Percentiles rank a stretch among this genome's conserved stretches.
These are phyloP conservation scores for Colletotrichum sojae DNA, from an alignment of 2,329 filamentous ascomycete genomes.

Conservation along the genomic window DNA sequence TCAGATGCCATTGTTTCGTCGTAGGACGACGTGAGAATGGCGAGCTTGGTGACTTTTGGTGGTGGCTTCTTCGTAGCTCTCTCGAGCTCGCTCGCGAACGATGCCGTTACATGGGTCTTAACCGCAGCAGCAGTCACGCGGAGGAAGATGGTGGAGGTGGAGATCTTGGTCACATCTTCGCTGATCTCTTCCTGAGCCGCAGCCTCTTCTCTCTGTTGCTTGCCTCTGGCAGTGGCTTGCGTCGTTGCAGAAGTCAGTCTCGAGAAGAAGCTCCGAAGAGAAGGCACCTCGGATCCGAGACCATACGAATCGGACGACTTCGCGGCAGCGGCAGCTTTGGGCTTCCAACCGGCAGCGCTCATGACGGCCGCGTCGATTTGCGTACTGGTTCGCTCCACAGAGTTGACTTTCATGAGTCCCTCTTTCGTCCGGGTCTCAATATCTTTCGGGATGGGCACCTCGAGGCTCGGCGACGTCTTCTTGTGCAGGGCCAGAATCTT, in stretches of 20 bases:
- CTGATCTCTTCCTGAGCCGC: conserved; percentile 73
- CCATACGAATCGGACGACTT: conserved; percentile 66
- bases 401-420: conserved; percentile 86
- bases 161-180: conserved; percentile 79
- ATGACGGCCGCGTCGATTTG: conserved; percentile 95
- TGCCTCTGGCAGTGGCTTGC: conserved; percentile 65
- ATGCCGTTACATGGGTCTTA: conserved; percentile 79
- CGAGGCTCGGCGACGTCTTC: conserved; percentile 83
- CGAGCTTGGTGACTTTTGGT: conserved; percentile 86
- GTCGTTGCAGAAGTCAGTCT: conserved; percentile 74
- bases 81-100: conserved; percentile 88
- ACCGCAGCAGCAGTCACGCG: conserved; percentile 89
- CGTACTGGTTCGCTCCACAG: conserved; percentile 87
- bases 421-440: conserved; percentile 88
- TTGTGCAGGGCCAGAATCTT: conserved; percentile 85
- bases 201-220: conserved; percentile 74
- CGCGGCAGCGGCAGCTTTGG: conserved; percentile 58
- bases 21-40: conserved; percentile 92
- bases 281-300: conserved; percentile 68
- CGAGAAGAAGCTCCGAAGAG: conserved; percentile 84
- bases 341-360: conserved; percentile 89
- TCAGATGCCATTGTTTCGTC: conserved; percentile 81
- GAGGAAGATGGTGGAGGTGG: conserved; percentile 87
- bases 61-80: conserved; percentile 97
- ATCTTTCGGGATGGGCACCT: conserved; percentile 81